A percentile compares a stretch with the other conserved stretches of the same genome.
Conservation (phyloP, 257 asterid species). For the Sherardia arvensis region DNA sequence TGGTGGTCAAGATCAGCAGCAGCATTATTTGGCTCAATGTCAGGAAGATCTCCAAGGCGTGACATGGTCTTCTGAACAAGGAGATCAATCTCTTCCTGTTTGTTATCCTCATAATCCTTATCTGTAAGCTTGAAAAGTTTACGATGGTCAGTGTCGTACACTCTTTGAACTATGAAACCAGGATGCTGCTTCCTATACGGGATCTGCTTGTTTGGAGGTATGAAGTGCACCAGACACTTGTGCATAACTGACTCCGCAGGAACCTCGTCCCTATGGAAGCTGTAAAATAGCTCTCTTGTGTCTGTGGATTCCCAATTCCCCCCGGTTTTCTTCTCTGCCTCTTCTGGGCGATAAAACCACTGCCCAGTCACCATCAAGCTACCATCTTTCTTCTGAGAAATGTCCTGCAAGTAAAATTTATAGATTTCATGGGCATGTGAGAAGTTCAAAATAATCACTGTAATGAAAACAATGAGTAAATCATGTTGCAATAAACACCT, state of each 20-base stretch:
- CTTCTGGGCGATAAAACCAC: constrained; percentile 95
- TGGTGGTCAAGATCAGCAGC: constrained; percentile 50
- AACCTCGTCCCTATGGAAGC: constrained; percentile 77
- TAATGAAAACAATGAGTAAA: not conserved
- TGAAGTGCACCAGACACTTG: constrained; percentile 77
- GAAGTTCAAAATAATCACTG: not conserved
- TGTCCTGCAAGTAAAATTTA: constrained; percentile 36
- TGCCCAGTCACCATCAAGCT: constrained; percentile 58
- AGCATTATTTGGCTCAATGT: constrained; percentile 54
- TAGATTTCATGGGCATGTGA: not conserved
- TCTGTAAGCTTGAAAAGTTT: constrained; percentile 67
- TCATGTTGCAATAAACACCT: not conserved
- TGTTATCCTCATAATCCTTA: constrained; percentile 60
- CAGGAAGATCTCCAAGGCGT: constrained; percentile 60
- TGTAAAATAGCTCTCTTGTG: constrained; percentile 68
- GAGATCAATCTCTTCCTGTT: constrained; percentile 61
- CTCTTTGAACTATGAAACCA: constrained; percentile 75
- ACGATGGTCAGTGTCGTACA: constrained; percentile 61
- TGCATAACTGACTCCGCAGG: constrained; percentile 92
- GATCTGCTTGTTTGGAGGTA: constrained; percentile 64
- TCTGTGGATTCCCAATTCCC: constrained; percentile 64
- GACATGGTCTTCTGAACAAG: constrained; percentile 69
- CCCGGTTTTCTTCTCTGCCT: constrained; percentile 56
- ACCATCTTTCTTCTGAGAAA: constrained; percentile 34
- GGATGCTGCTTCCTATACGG: constrained; percentile 74